These are phyloP conservation scores for Fonsecaea nubica DNA, from an alignment of 2,329 filamentous ascomycete genomes.

Conservation along the genomic window DNA sequence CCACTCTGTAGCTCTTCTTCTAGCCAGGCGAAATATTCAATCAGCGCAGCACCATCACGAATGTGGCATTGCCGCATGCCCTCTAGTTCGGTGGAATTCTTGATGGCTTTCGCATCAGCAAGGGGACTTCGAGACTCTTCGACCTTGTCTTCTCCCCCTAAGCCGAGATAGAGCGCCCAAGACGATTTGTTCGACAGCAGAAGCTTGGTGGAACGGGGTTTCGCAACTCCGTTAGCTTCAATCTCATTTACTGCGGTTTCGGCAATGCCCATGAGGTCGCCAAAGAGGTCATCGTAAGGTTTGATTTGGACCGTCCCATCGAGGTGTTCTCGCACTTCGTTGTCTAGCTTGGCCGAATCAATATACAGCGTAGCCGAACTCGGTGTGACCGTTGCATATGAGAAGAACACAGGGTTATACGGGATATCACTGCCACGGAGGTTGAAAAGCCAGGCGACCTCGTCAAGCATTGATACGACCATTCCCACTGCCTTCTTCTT, in stretches of 20 bases:
- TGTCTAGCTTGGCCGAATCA: slow-evolving; percentile 76
- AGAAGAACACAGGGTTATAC: slow-evolving; percentile 98
- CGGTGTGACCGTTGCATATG: slow-evolving; percentile 86
- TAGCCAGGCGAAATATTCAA: slow-evolving; percentile 94
- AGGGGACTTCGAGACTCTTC: slow-evolving; percentile 88
- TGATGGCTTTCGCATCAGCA: slow-evolving; percentile 89
- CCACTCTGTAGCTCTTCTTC: slow-evolving; percentile 85
- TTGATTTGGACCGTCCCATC: slow-evolving; percentile 73
- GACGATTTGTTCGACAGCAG: slow-evolving; percentile 87
- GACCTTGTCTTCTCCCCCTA: slow-evolving; percentile 84
- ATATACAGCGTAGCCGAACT: slow-evolving; percentile 80
- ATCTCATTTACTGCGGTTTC: slow-evolving; percentile 49
- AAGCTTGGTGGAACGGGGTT: slow-evolving; percentile 67
- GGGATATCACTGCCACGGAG: slow-evolving; percentile 92
- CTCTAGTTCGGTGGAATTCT: slow-evolving; percentile 85
- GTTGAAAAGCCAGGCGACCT: slow-evolving; percentile 99
- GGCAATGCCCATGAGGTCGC: slow-evolving; percentile 73
- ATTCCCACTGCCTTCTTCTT: slow-evolving; percentile 89
- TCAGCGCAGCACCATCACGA: slow-evolving; percentile 87
- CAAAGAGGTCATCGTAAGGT: slow-evolving; percentile 82
- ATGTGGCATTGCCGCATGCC: slow-evolving; percentile 96
- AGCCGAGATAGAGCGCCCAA: slow-evolving; percentile 86
- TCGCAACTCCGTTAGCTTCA: slow-evolving; percentile 43
- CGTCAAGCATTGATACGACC: slow-evolving; percentile 82
- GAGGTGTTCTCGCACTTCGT: slow-evolving; percentile 73